Evolutionary conservation across 2,329 filamentous ascomycete species (phyloP), one percentile per base, ranked within the genome.

Genomic region (Bipolaris cookei): DNA sequence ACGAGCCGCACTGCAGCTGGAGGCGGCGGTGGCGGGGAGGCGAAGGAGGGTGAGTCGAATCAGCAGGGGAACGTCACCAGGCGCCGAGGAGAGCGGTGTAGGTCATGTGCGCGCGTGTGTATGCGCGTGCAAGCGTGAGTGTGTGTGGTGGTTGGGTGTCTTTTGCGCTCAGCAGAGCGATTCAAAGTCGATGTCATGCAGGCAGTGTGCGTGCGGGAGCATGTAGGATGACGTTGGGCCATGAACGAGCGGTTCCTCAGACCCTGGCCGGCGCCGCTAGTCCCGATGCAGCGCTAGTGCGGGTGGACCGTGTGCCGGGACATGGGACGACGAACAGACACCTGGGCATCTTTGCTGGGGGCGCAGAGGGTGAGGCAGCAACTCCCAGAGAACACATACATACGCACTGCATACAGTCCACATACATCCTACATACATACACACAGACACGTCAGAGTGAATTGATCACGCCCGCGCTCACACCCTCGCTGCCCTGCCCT

Each of bases 141-240:
- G 34, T 37, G 34, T 37, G 37, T 41, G 38, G 38, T 18, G 16
- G 38, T 41, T 32, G 54, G 43, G 55, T 20, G 54, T 42, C 21
- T 49, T 59, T 38, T 18, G 37, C 37, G 37, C n/a, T 38, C n/a
- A 18, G n/a, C 52, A 48, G 50, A 54, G 37, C 55, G 58, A 52
- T 60, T 61, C 48, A 49, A 20, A 35, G 30, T 49, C 34, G 32
- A 64, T 59, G 55, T 64, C 61, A 62, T 64, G 63, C 63, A 59
- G 58, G 16, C 18, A 30, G 42, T 13, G 23, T 28, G 23, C 10
- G 41, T 28, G 23, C 42, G 42, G n/a, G 23, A 48, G 50, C 51
- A 51, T 47, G 44, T 46, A 43, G 28, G 20, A 59, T 66, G 59
- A 66, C 63, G 61, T 66, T 51, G 48, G 39, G 39, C 14, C n/a